Evolutionary conservation across 148 eudicot species (phyloP).

Genomic region (Nepenthes gracilis): DNA sequence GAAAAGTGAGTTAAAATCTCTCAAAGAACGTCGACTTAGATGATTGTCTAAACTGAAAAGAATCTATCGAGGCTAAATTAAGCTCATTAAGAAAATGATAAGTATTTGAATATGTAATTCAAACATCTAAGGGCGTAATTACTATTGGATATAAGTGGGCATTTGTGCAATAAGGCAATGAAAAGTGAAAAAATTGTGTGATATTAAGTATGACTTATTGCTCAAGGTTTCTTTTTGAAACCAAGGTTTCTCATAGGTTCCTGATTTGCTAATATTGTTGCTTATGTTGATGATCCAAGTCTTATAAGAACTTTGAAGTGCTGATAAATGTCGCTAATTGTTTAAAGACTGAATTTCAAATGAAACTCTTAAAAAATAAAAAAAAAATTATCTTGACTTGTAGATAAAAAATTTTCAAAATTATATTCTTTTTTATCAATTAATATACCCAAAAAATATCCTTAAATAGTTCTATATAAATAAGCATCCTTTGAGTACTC

Average conservation of each 20-base stretch:
- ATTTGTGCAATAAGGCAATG: constrained; percentile 1
- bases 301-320: background rate
- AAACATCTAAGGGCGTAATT: background rate
- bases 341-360: constrained; percentile 3
- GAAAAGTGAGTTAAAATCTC: background rate
- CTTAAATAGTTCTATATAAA: background rate
- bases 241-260: too few relatives aligned
- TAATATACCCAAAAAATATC: background rate
- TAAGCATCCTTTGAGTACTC: background rate
- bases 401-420: background rate
- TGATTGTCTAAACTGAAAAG: background rate
- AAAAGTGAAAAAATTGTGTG: background rate
- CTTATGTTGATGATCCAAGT: background rate
- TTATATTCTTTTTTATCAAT: background rate
- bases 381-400: background rate
- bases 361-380: background rate
- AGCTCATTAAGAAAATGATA: background rate
- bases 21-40: background rate
- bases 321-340: background rate
- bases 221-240: background rate
- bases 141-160: constrained; percentile 1
- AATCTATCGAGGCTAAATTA: background rate
- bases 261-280: background rate
- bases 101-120: constrained; percentile 2
- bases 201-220: background rate